Evolutionary conservation across 129 eudicot species (phyloP).

Genomic region (Helianthus tuberosus): DNA sequence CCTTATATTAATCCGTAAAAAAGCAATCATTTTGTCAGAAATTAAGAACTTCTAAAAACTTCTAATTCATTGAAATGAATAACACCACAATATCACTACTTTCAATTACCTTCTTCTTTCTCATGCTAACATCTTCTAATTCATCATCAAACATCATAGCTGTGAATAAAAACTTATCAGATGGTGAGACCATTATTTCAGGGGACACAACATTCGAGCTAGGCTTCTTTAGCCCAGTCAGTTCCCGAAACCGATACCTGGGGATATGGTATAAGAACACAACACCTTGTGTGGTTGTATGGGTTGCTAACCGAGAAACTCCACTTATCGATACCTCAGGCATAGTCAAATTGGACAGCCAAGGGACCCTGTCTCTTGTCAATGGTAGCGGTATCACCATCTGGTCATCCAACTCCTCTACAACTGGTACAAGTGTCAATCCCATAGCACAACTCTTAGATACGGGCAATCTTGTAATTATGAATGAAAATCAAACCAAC

Average conservation of each 20-base stretch:
- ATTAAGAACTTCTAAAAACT: too few species aligned
- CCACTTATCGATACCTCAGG: neutral
- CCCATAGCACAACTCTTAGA: constrained; percentile 27
- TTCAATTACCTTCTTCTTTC: constrained; percentile 10
- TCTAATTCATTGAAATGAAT: too few species aligned
- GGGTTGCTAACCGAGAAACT: constrained; percentile 21
- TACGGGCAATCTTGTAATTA: constrained; percentile 31
- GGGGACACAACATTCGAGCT: constrained; percentile 3
- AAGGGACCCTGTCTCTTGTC: constrained; percentile 1
- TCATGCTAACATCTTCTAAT: neutral
- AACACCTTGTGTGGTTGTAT: neutral
- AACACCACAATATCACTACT: neutral
- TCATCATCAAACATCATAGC: constrained; percentile 20
- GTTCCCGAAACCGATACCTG: neutral
- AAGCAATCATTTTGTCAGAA: too few species aligned
- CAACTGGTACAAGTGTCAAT: neutral
- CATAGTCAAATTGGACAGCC: neutral
- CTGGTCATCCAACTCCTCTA: constrained; percentile 17
- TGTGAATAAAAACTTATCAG: constrained; percentile 9
- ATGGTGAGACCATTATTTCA: constrained; percentile 18
- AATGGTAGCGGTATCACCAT: constrained; percentile 1
- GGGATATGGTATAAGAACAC: constrained; percentile 6
- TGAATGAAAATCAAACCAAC: neutral
- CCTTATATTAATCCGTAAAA: too few species aligned
- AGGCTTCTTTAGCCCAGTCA: constrained; percentile 28